Evolutionary conservation across 345 rosid species (phyloP), one percentile per base, ranked within the genome.

Genomic region (Anastatica hierochuntica): DNA sequence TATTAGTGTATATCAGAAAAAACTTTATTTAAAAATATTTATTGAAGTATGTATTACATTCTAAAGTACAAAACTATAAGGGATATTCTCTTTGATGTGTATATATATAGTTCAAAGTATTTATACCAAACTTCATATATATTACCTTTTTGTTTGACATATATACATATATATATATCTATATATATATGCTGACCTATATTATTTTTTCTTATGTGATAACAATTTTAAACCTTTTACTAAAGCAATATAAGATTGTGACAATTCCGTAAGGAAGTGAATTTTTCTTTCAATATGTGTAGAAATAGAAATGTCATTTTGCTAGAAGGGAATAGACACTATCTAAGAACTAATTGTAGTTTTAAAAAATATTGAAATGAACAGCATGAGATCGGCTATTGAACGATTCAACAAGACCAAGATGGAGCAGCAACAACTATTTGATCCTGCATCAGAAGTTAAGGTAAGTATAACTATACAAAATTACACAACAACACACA

Each of bases 351-450:
- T 56, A 23, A 11, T 16, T 38, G 12, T 15, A 26, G 36, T 49
- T 49, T n/a, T n/a, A n/a, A 7, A 55, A 39, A 21, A 16, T 31
- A 6, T 36, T 49, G 53, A 23, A 27, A 49, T 61, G 42, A 14
- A 34, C 83, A 87, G 96, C 72, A 73, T 83, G 77, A 75, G 71
- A 63, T 67, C 87, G 43, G 53, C 74, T 38, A 70, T 81, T 18
- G 89, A 83, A 33, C 72, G 83, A 49, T 87, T 74, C 61, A 79
- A 66, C 67, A 64, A 41, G 51, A 39, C 74, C 39, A 87, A 78
- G 72, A 76, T 74, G 61, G 89, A 76, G 49, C 68, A 67, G 19
- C 77, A 76, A 45, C 82, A 78, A 49, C 37, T 67, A 47, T 9
- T 53, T 48, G 75, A 73, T 68, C 80, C 87, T 41, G 54, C 68